Base-by-base conservation (phyloP, 306 rosid species). In the Calophaca sinica region DNA sequence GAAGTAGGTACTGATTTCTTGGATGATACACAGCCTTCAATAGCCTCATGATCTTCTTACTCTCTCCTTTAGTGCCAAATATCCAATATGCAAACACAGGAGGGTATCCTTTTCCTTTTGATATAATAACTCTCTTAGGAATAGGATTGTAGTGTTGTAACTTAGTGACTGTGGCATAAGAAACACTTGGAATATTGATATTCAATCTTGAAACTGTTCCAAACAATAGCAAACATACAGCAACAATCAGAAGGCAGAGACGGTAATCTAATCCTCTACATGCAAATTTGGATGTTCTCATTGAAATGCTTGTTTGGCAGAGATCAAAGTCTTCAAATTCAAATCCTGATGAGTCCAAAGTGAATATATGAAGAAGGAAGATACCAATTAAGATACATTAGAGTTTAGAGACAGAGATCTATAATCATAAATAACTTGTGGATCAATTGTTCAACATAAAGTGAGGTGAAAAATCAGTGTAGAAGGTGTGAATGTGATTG, bases 11-110 rank as follows among this genome's bases (percentile, higher is more conserved):
- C 54, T 76, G 94, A 65, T 91, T 91, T 79, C 94, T 86, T 35
- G 91, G 92, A 81, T 91, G 94, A 57, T 91, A 91, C 14, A 84
- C 59, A 13, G 94, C 97, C 83, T 84, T 86, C 79, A 91, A 70
- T 10, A 91, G 80, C 79, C 91, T 87, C 69, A 73, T 3, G 33
- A 85, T 86, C 73, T 70, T 82, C 68, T 82, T 83, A 52, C 15
- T 59, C 49, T 91, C 94, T 65, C 88, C 88, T 3, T 65, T 86
- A 3, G 83, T 54, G 9, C 96, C 93, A 62, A 81, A 77, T 35
- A 87, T 87, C 89, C 88, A 87, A 75, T 89, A 88, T 58, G 96
- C 96, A 35, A 90, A 39, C 44, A 85, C 55, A 1, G 93, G 96
- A 41, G 93, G 93, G 54, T 85, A 69, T 58, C 84, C 83, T 66